phyloP scores from a whole-genome alignment of 31 red algal genomes.

The Porphyra umbilicalis region DNA sequence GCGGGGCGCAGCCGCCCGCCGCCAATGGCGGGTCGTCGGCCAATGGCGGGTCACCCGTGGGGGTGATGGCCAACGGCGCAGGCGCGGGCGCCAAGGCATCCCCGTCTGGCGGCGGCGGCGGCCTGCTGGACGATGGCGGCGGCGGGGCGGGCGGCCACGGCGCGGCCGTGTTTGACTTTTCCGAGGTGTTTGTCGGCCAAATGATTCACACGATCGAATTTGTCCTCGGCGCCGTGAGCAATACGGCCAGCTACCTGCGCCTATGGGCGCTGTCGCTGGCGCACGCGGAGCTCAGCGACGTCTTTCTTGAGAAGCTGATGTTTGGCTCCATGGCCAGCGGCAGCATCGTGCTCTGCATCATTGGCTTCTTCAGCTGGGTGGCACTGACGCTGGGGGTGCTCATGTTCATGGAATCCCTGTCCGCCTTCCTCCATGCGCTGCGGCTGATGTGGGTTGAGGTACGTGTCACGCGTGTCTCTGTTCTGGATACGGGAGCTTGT shows the following conservation, averaged over 20 bases:
- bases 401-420: conserved; percentile 94
- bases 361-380: conserved; percentile 90
- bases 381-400: conserved; percentile 85
- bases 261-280: conserved; percentile 97
- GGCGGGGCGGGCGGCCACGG: conserved; percentile 12
- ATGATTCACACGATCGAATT: conserved; percentile 99
- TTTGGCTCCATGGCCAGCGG: conserved; percentile 44
- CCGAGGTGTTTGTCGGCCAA: conserved; percentile 89
- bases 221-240: conserved; percentile 89
- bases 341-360: conserved; percentile 61
- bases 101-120: background rate
- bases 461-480: no score
- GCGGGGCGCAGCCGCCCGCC: background rate
- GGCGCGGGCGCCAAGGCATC: background rate
- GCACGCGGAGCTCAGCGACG: conserved; percentile 89
- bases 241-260: conserved; percentile 94
- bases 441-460: conserved; percentile 98
- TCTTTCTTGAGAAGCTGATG: conserved; percentile 94
- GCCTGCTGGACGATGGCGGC: background rate
- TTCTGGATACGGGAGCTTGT: no score
- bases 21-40: background rate
- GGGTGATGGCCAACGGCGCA: background rate
- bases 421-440: conserved; percentile 92
- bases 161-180: conserved; percentile 55
- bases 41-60: background rate